phyloP scores from a whole-genome alignment of 257 asterid species.

The Fraxinus pennsylvanica region DNA sequence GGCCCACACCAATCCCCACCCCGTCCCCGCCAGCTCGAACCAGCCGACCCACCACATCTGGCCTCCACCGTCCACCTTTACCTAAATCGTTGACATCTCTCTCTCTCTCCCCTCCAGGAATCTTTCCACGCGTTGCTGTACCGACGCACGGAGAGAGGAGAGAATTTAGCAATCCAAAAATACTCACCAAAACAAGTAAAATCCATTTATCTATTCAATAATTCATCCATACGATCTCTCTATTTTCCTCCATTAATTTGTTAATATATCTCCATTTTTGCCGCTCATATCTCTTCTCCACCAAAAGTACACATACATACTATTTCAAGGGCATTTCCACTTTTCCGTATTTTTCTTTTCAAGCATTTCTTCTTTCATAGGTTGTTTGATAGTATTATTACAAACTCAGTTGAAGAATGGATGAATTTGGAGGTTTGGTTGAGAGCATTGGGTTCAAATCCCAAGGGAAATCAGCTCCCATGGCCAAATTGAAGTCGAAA shows the following conservation, averaged over 20 bases:
- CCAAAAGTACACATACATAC: background rate
- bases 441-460: constrained; percentile 82
- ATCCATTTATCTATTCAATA: background rate
- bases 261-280: background rate
- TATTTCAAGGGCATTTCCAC: background rate
- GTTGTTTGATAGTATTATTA: background rate
- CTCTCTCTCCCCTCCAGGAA: background rate
- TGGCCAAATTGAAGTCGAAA: constrained; percentile 63
- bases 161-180: background rate
- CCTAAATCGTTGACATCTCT: background rate
- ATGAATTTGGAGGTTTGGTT: constrained; percentile 79
- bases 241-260: background rate
- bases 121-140: background rate
- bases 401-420: constrained; percentile 45
- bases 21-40: background rate
- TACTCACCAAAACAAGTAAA: background rate
- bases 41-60: background rate
- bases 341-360: background rate
- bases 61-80: background rate
- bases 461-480: constrained; percentile 67
- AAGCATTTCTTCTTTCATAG: background rate
- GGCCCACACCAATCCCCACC: background rate
- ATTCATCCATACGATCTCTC: background rate
- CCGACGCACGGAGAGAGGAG: background rate
- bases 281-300: background rate